Conservation (phyloP, 2,329 filamentous ascomycete species). For the Trichoderma lentiforme region DNA sequence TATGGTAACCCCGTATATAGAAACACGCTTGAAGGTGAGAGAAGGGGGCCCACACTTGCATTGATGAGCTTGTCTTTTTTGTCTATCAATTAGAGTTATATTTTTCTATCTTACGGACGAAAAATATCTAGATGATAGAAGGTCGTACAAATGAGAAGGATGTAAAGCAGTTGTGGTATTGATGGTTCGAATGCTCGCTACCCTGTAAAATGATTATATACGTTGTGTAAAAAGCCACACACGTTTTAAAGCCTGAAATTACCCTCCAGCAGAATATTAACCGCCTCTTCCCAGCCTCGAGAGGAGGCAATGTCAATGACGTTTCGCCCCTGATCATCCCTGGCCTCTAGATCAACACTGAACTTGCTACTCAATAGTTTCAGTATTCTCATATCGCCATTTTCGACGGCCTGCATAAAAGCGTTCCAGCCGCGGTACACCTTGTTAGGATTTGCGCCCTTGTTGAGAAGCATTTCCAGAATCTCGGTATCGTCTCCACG, state of each 20-base stretch:
- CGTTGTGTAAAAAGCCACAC: background rate
- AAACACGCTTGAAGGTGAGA: background rate
- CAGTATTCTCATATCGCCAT: slow-evolving; percentile 55
- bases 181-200: background rate
- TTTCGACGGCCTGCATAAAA: slow-evolving; percentile 63
- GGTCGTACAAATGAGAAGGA: background rate
- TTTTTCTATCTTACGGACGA: background rate
- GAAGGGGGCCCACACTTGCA: background rate
- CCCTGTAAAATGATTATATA: background rate
- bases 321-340: slow-evolving; percentile 52
- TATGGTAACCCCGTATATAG: background rate
- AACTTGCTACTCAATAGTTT: slow-evolving; percentile 48
- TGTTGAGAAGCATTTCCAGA: slow-evolving; percentile 59
- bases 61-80: background rate
- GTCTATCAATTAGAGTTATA: background rate
- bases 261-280: slow-evolving; percentile 45
- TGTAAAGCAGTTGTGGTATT: background rate
- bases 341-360: slow-evolving; percentile 49
- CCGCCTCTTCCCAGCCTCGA: slow-evolving; percentile 57
- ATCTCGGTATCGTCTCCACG: slow-evolving; percentile 55
- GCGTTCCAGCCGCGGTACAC: slow-evolving; percentile 65
- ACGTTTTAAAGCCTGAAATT: slow-evolving; percentile 8
- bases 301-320: slow-evolving; percentile 57
- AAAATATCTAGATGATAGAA: background rate
- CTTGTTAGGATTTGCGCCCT: slow-evolving; percentile 65